Evolutionary conservation across 2,329 filamentous ascomycete genomes (phyloP).

Genomic region (Neospermospora avenae): DNA sequence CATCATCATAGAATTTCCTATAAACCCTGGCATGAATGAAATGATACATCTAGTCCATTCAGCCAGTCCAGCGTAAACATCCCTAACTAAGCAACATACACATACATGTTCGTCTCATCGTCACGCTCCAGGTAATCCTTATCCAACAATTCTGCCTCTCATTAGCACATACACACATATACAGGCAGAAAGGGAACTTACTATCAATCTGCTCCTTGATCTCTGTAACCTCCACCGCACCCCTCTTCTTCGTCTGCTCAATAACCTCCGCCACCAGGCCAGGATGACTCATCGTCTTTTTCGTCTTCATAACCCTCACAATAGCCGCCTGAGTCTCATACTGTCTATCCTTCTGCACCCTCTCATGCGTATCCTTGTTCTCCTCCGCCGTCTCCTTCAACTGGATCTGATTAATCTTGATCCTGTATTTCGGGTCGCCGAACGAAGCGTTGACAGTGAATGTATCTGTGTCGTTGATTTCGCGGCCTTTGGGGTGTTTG

Average conservation of each 20-base stretch:
- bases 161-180: conserved; percentile 31
- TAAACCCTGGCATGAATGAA: background rate
- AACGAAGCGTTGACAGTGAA: conserved; percentile 82
- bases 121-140: conserved; percentile 90
- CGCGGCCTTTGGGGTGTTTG: conserved; percentile 81
- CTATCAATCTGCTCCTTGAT: conserved; percentile 98
- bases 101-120: conserved; percentile 54
- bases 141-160: conserved; percentile 64
- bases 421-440: conserved; percentile 74
- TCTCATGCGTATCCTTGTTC: conserved; percentile 89
- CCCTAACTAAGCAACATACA: conserved; percentile 59
- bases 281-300: conserved; percentile 82
- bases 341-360: conserved; percentile 83
- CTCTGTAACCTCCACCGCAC: conserved; percentile 77
- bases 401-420: conserved; percentile 99
- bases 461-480: conserved; percentile 74
- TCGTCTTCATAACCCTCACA: conserved; percentile 93
- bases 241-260: conserved; percentile 80
- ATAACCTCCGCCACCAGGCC: conserved; percentile 91
- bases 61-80: background rate
- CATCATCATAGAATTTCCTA: background rate
- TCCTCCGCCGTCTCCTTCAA: conserved; percentile 94
- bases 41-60: background rate
- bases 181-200: conserved; percentile 43
- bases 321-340: conserved; percentile 98